These are phyloP conservation scores for Debaryomyces nepalensis DNA, from an alignment of 1,139 yeast species.

Conservation along the genomic window DNA sequence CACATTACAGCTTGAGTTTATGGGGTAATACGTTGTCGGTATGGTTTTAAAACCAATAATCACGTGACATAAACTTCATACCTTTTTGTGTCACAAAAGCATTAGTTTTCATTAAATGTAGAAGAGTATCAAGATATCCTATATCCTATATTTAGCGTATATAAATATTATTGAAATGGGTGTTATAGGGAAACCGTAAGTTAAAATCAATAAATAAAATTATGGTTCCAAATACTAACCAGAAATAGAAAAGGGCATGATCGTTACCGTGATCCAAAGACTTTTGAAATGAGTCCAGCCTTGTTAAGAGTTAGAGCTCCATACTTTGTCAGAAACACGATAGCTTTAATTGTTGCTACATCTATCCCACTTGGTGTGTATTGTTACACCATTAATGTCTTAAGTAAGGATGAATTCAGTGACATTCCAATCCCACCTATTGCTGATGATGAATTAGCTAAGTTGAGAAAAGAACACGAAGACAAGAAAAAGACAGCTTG, in stretches of 20 bases:
- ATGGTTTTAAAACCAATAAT: too few relatives aligned
- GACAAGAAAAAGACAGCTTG: conserved; percentile 34
- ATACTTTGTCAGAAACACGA: conserved; percentile 75
- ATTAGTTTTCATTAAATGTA: too few relatives aligned
- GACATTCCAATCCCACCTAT: conserved; percentile 95
- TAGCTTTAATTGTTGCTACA: conserved; percentile 59
- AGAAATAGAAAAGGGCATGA: conserved; percentile 34
- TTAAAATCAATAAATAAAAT: conserved; percentile 14
- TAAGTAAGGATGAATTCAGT: conserved; percentile 80
- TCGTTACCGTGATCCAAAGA: conserved; percentile 71
- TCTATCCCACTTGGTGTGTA: conserved; percentile 74
- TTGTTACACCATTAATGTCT: conserved; percentile 69
- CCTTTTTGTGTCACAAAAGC: too few relatives aligned
- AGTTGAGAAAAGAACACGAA: conserved; percentile 72
- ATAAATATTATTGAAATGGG: conserved; percentile 27
- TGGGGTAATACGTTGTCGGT: too few relatives aligned
- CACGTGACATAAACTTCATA: too few relatives aligned
- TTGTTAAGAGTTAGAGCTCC: conserved; percentile 88
- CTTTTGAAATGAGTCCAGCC: conserved; percentile 93
- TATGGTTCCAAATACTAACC: conserved; percentile 19
- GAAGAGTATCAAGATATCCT: too few relatives aligned
- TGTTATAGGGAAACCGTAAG: conserved; percentile 47
- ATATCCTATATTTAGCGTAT: not conserved
- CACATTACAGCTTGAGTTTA: too few relatives aligned
- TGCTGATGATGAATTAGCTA: conserved; percentile 72